These are phyloP conservation scores for Hibiscus tridactylites DNA, from an alignment of 345 rosid genomes.

Conservation along the genomic window DNA sequence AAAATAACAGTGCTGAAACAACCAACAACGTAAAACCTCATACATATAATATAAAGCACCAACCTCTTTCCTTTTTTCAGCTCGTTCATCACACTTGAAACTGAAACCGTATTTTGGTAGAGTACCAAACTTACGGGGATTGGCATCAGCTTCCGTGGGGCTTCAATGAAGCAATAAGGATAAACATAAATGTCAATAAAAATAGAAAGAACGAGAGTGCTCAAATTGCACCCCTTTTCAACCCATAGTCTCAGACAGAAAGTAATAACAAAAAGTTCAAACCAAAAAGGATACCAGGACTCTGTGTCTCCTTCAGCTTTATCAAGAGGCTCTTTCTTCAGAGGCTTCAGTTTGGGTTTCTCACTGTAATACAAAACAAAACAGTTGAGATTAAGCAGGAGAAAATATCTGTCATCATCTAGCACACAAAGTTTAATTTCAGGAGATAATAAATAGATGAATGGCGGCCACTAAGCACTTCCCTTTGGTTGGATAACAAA, in stretches of 20 bases:
- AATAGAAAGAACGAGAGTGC: constrained; percentile 7
- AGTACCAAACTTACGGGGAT: constrained; percentile 52
- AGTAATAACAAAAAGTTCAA: constrained; percentile 10
- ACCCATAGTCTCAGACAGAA: constrained; percentile 1
- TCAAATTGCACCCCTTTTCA: constrained; percentile 2
- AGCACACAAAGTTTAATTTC: neutral
- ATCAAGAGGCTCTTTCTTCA: constrained; percentile 39
- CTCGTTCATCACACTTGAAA: constrained; percentile 91
- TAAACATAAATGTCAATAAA: constrained; percentile 8
- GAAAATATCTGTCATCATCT: neutral
- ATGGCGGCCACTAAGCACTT: neutral
- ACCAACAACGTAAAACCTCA: neutral
- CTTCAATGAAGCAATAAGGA: constrained; percentile 42
- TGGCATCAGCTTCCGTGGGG: constrained; percentile 58
- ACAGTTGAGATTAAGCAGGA: constrained; percentile 18
- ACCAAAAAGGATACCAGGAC: constrained; percentile 61
- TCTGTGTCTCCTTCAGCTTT: constrained; percentile 55
- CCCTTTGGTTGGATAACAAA: neutral
- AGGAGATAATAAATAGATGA: neutral
- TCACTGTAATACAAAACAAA: constrained; percentile 46
- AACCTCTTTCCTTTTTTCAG: constrained; percentile 98
- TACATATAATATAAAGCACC: constrained; percentile 16
- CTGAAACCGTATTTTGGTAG: constrained; percentile 98
- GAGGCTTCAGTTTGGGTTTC: constrained; percentile 45
- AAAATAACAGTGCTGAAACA: neutral